Conservation (phyloP, 2,329 filamentous ascomycete species). For the Ascochyta viciae-villosae region DNA sequence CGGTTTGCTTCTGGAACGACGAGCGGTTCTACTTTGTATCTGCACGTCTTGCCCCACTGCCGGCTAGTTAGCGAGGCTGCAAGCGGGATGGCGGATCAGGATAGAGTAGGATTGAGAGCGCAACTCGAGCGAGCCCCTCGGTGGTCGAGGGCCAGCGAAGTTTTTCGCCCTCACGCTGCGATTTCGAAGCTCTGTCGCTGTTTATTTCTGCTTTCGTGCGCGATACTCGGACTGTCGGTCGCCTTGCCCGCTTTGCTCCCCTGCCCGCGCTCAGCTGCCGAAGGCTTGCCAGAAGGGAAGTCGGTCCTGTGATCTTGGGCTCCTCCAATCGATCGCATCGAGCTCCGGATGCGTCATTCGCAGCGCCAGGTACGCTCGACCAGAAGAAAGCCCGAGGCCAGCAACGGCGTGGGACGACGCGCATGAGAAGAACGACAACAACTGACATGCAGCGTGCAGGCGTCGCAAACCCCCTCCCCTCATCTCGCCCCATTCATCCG, state of each 20-base stretch:
- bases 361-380: slow-evolving; percentile 34
- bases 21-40: not conserved
- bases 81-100: slow-evolving; percentile 7
- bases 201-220: not conserved
- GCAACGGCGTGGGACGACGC: slow-evolving; percentile 42
- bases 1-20: slow-evolving; percentile 14
- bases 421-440: slow-evolving; percentile 30
- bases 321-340: slow-evolving; percentile 27
- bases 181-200: not conserved
- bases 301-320: slow-evolving; percentile 25
- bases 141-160: slow-evolving; percentile 5
- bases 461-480: slow-evolving; percentile 5
- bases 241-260: not conserved
- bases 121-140: slow-evolving; percentile 17
- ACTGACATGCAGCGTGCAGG: slow-evolving; percentile 29
- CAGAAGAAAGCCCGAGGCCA: slow-evolving; percentile 14
- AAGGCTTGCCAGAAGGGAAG: not conserved
- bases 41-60: not conserved
- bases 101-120: slow-evolving; percentile 7
- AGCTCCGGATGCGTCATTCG: slow-evolving; percentile 42
- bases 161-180: not conserved
- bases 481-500: not conserved
- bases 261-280: too few relatives aligned
- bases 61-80: slow-evolving; percentile 12
- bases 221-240: not conserved